Conservation (phyloP, 2,329 filamentous ascomycete genomes). For the Chalara sp. region DNA sequence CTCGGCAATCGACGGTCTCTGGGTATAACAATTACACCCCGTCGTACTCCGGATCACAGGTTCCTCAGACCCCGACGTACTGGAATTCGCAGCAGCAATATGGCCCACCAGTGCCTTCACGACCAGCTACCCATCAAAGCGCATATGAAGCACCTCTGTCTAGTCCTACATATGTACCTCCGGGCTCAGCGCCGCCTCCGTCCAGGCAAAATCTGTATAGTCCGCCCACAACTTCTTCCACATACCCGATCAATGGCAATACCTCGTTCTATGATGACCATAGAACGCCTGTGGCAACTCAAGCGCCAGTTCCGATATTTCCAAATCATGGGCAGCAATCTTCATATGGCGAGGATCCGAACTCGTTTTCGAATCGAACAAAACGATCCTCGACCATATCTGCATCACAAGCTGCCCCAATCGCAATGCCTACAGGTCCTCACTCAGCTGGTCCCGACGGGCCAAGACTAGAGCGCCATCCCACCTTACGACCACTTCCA, state of each 20-base stretch:
- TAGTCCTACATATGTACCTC: conserved; percentile 19
- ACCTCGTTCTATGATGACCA: conserved; percentile 18
- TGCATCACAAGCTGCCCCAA: conserved; percentile 9
- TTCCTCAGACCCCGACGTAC: conserved; percentile 27
- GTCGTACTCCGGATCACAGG: conserved; percentile 22
- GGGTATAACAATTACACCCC: conserved; percentile 43
- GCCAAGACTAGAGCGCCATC: conserved; percentile 25
- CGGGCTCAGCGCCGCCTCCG: conserved; percentile 18
- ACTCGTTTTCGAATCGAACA: conserved; percentile 15
- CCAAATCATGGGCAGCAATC: conserved; percentile 13
- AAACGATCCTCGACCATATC: conserved; percentile 18
- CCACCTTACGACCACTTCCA: conserved; percentile 26
- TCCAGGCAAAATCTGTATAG: conserved; percentile 19
- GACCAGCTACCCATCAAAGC: conserved; percentile 15
- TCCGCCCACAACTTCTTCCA: conserved; percentile 11
- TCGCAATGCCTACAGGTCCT: conserved; percentile 10
- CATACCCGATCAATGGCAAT: conserved; percentile 23
- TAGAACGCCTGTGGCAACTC: conserved; percentile 12
- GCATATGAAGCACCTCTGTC: conserved; percentile 21
- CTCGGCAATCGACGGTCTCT: conserved; percentile 48
- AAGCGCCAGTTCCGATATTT: conserved; percentile 19
- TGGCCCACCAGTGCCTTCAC: conserved; percentile 15
- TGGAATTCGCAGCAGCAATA: conserved; percentile 19
- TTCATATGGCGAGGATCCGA: conserved; percentile 13
- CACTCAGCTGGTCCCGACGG: conserved; percentile 7